Evolutionary conservation across 176 grass and related monocot genomes (phyloP).

Genomic region (Oryza glaberrima): DNA sequence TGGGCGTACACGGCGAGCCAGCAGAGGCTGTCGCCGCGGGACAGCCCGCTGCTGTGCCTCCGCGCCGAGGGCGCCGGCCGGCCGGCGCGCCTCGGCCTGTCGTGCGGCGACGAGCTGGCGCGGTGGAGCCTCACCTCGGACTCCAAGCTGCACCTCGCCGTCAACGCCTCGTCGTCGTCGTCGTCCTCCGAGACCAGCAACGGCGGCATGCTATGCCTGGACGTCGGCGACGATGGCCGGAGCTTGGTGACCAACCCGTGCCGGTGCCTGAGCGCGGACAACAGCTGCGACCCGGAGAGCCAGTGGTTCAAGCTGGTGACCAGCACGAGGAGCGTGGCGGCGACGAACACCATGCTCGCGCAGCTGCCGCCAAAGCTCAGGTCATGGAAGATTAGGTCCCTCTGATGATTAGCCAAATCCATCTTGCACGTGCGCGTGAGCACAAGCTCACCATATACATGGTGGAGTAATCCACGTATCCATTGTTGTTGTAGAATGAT

Average conservation of each 20-base stretch:
- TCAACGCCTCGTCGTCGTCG: constrained; percentile 17
- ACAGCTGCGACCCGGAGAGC: constrained; percentile 65
- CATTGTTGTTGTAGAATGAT: background rate
- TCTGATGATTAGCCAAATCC: constrained; percentile 15
- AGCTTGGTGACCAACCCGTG: constrained; percentile 72
- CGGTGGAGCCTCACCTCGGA: constrained; percentile 69
- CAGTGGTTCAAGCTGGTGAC: constrained; percentile 92
- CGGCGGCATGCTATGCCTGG: constrained; percentile 59
- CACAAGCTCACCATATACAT: background rate
- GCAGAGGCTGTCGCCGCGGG: constrained; percentile 35
- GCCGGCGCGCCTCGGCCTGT: constrained; percentile 41
- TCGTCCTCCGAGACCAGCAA: background rate
- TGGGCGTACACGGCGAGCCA: constrained; percentile 43
- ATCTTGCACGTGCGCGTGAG: background rate
- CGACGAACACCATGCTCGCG: constrained; percentile 23
- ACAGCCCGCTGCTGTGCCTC: constrained; percentile 49
- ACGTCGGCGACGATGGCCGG: constrained; percentile 63
- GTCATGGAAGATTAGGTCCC: constrained; percentile 42
- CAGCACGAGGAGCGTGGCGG: constrained; percentile 55
- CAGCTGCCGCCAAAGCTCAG: constrained; percentile 44
- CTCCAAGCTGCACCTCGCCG: constrained; percentile 74
- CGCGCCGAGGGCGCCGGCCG: constrained; percentile 46
- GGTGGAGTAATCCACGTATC: constrained; percentile 5
- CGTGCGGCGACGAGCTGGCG: constrained; percentile 49
- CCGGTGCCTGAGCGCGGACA: constrained; percentile 62